Evolutionary conservation across 345 rosid species (phyloP), one percentile per base, ranked within the genome.

Genomic region (Acer campestre): DNA sequence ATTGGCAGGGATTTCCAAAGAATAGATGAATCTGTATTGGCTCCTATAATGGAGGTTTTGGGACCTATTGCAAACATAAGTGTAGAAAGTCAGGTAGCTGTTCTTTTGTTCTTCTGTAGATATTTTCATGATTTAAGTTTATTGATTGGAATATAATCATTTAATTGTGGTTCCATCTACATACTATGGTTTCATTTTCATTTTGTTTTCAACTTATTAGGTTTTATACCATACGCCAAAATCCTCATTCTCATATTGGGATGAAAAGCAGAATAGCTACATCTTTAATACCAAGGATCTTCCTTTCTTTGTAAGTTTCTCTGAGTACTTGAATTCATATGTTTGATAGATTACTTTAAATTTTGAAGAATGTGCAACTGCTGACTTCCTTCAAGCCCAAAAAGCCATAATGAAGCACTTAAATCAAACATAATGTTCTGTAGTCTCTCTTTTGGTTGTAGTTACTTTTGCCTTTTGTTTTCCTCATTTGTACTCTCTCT

Each of bases 181-280:
- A 35, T 46, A 68, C 56, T 75, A 6, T 55, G 77, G 61, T 67
- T 75, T 48, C 29, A 48, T 20, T 71, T 56, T 38, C 64, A 25
- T 70, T 64, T 76, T 81, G 16, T 48, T 68, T 68, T 64, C 58
- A 31, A 42, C 70, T 68, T 59, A 7, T 22, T 81, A 96, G 99
- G 98, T 96, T 82, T 81, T 96, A 80, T 94, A 92, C 82, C 91
- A 94, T 83, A 89, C 99, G 1, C 99, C 98, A 2, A 96, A 94
- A 87, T 86, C 97, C 29, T 86, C 98, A 35, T 88, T 86, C 82
- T 91, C 95, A 49, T 84, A 81, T 63, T 96, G 99, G 99, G 90
- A 96, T 87, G 89, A 89, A 72, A 82, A 91, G 64, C 75, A 75
- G 82, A 80, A 82, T 80, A 88, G 97, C 87, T 75, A 90, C 81